phyloP scores from a whole-genome alignment of 345 rosid species.

The Eucalyptus globulus region DNA sequence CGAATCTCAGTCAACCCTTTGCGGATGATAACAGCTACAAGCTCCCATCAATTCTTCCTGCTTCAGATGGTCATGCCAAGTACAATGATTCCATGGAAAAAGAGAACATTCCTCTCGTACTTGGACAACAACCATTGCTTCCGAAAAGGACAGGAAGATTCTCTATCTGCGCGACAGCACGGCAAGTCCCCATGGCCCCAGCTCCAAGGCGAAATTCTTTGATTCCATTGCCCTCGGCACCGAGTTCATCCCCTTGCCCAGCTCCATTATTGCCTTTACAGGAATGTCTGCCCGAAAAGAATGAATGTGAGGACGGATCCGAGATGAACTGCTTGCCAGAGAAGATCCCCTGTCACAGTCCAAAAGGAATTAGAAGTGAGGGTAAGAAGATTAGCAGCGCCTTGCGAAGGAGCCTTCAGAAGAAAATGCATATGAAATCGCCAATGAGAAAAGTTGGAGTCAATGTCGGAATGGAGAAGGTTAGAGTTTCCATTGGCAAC shows the following conservation, averaged over 20 bases:
- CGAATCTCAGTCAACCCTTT: constrained; percentile 15
- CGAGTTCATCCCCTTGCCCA: constrained; percentile 8
- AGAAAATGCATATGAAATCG: constrained; percentile 42
- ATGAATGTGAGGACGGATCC: constrained; percentile 22
- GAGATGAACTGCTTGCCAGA: constrained; percentile 19
- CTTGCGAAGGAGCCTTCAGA: constrained; percentile 65
- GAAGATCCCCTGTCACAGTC: constrained; percentile 39
- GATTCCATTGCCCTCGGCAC: constrained; percentile 43
- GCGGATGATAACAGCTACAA: constrained; percentile 21
- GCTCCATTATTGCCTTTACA: constrained; percentile 8
- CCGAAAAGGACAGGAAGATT: constrained; percentile 70
- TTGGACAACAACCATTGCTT: constrained; percentile 24
- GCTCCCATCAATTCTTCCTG: constrained; percentile 13
- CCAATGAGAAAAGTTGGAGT: constrained; percentile 62
- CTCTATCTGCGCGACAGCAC: constrained; percentile 40
- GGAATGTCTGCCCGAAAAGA: constrained; percentile 4
- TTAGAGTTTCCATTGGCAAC: constrained; percentile 78
- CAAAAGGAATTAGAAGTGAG: constrained; percentile 28
- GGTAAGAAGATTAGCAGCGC: constrained; percentile 42
- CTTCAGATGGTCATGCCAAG: constrained; percentile 20
- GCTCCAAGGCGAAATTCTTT: constrained; percentile 73
- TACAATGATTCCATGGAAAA: constrained; percentile 45
- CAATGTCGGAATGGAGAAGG: constrained; percentile 78
- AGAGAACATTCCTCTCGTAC: constrained; percentile 72
- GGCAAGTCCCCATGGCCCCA: constrained; percentile 19